A percentile compares a stretch with the other conserved stretches of the same genome.
These are phyloP conservation scores for Suhomyces vadensis DNA, from an alignment of 805 yeast genomes.

Conservation along the genomic window DNA sequence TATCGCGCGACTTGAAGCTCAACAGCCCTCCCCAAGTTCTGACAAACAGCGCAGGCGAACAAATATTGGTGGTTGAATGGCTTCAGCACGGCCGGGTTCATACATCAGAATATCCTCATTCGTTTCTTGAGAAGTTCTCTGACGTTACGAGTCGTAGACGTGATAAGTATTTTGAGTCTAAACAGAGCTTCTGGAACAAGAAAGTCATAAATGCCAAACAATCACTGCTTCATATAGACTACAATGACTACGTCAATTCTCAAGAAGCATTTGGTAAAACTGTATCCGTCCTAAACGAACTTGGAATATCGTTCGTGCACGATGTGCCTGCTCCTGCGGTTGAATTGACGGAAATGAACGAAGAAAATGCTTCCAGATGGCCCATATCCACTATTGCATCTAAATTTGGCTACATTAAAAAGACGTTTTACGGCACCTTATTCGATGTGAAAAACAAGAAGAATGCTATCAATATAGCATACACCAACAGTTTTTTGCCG, in stretches of 20 bases:
- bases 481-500: constrained; percentile 63
- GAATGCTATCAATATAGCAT: constrained; percentile 66
- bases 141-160: constrained; percentile 29
- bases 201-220: constrained; percentile 21
- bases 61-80: constrained; percentile 44
- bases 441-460: constrained; percentile 61
- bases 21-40: constrained; percentile 31
- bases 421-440: constrained; percentile 69
- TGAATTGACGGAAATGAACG: constrained; percentile 31
- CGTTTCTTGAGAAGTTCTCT: constrained; percentile 49
- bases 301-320: constrained; percentile 59
- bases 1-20: constrained; percentile 39
- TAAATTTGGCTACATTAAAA: constrained; percentile 65
- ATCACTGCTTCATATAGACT: constrained; percentile 28
- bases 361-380: constrained; percentile 43
- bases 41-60: constrained; percentile 22
- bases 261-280: constrained; percentile 36
- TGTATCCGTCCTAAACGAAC: constrained; percentile 49
- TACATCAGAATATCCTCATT: constrained; percentile 41
- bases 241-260: constrained; percentile 35
- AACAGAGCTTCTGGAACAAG: constrained; percentile 40
- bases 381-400: constrained; percentile 44
- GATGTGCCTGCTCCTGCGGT: constrained; percentile 47
- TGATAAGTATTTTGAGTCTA: constrained; percentile 38
- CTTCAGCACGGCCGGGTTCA: constrained; percentile 24